Base-by-base conservation (phyloP, 805 yeast genomes). In the Starmerella sp. region DNA sequence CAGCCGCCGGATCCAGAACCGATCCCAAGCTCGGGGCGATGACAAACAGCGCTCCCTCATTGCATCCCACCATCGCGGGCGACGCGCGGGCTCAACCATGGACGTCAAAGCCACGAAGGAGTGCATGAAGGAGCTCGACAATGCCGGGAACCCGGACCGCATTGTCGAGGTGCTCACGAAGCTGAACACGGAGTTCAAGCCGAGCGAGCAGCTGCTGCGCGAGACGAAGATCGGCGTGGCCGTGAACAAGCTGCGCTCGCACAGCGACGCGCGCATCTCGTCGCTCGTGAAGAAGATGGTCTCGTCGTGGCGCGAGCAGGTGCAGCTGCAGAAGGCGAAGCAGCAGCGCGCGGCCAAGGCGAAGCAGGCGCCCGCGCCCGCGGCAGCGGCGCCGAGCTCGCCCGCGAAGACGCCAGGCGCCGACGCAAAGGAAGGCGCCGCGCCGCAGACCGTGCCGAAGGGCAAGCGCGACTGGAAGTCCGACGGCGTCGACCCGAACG, bases 211-310 rank as follows among this genome's bases (percentile, higher is more conserved):
- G 66, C 74, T 91, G 37, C 75, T 91, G 51, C 78, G 97, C 64
- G 95, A 91, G 65, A 93, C 98, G 8, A 89, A 88, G 69, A 91
- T 93, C n/a, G 98, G 98, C 60, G 91, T 93, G 15, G 91, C 90
- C 8, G 97, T 93, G 43, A 93, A 93, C 72, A 89, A 87, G 69
- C 80, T 85, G 64, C 80, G 95, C 60, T 71, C 86, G 8, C 86
- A 85, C 68, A 58, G 77, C 28, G 95, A 89, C 62, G 69, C 66
- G 36, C 65, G 65, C 29, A 77, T 93, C 47, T 74, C 83, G 11
- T 70, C 76, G 2, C 71, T 85, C 42, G 97, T 91, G 38, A 86
- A 86, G 68, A 81, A 80, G 62, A 86, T 90, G 73, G 89, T 93
- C 63, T 79, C 81, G 62, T 74, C 77, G 38, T 93, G 98, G 98